phyloP scores from a whole-genome alignment of 2,329 filamentous ascomycete genomes.

The Penicillium occitanis region DNA sequence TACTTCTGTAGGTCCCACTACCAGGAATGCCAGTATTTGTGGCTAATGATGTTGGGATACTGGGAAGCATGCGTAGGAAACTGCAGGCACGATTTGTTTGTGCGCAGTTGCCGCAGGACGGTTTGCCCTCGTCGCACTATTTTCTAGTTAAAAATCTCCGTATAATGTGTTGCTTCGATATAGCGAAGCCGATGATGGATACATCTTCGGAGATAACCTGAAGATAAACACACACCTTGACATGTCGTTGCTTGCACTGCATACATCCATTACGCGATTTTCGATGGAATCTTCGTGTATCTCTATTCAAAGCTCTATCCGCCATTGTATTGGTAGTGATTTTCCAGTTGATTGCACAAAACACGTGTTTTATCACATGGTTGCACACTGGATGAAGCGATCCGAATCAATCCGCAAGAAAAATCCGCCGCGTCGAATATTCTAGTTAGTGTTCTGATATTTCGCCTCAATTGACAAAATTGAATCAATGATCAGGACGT shows the following conservation, averaged over 20 bases:
- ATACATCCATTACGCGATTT: constrained; percentile 23
- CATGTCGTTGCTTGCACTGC: constrained; percentile 24
- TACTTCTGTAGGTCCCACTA: not conserved
- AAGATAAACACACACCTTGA: constrained; percentile 21
- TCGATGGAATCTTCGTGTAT: constrained; percentile 22
- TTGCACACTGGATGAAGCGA: not conserved
- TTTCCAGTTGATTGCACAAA: not conserved
- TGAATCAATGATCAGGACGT: no score
- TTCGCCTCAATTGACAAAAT: no score
- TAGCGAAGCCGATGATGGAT: not conserved
- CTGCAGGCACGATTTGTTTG: constrained; percentile 19
- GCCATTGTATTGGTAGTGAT: constrained; percentile 1
- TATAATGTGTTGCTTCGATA: not conserved
- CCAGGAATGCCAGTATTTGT: not conserved
- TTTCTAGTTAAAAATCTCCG: not conserved
- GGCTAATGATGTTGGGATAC: constrained; percentile 13
- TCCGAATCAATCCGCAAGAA: not conserved
- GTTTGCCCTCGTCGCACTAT: constrained; percentile 22
- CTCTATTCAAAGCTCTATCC: not conserved
- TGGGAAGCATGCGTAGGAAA: constrained; percentile 19
- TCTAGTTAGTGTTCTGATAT: no score
- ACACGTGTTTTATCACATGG: not conserved
- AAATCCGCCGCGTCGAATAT: not conserved
- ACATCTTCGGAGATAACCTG: not conserved
- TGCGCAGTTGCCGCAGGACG: constrained; percentile 21